phyloP scores from a whole-genome alignment of 2,329 filamentous ascomycete genomes.

The Claviceps pusilla region DNA sequence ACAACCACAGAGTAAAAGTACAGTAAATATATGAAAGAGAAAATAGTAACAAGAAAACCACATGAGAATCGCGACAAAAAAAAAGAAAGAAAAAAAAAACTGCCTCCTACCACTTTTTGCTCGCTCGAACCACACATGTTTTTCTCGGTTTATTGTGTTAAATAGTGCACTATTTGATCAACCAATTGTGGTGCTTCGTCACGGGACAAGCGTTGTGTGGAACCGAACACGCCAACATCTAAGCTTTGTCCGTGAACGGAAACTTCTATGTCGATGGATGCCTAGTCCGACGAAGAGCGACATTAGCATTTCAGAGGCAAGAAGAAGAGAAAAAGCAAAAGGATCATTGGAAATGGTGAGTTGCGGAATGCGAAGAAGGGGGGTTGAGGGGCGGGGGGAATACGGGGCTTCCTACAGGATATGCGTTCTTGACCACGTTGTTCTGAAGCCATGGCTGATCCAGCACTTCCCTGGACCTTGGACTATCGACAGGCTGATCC shows the following conservation, averaged over 20 bases:
- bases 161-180: constrained; percentile 10
- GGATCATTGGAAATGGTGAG: too few species aligned
- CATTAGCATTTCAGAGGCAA: neutral
- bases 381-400: too few species aligned
- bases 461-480: neutral
- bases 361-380: neutral
- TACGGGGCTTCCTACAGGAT: constrained; percentile 14
- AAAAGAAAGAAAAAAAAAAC: too few species aligned
- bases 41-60: too few species aligned
- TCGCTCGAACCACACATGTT: neutral
- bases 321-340: too few species aligned
- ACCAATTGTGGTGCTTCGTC: constrained; percentile 14
- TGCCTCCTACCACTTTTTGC: neutral
- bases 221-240: constrained; percentile 28
- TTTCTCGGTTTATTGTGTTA: constrained; percentile 1
- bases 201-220: constrained; percentile 12
- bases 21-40: too few species aligned
- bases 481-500: neutral
- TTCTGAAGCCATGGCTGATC: constrained; percentile 8
- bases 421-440: constrained; percentile 12
- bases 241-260: constrained; percentile 17
- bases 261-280: constrained; percentile 26
- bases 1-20: too few species aligned
- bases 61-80: neutral
- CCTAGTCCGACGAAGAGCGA: constrained; percentile 10